Base-by-base conservation (phyloP, 2,329 filamentous ascomycete species). In the Neopestalotiopsis sp. region DNA sequence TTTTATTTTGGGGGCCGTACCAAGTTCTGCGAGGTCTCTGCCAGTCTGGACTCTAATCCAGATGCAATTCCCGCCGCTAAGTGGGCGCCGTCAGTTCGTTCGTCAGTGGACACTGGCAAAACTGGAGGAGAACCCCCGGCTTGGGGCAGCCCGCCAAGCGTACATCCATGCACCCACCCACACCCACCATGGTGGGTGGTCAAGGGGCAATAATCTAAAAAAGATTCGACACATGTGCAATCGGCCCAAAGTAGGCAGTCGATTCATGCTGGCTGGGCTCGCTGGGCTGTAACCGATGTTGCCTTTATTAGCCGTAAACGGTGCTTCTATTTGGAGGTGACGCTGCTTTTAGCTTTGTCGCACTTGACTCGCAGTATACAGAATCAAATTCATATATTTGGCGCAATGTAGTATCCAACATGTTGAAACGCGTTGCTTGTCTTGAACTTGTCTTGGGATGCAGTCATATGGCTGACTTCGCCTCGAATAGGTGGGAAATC, bases 231-330 rank as follows among this genome's bases (percentile, higher is more conserved):
- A 28, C 24, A 28, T 28, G 24, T 28, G 24, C 57, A 30, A 30
- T 52, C 64, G 68, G 69, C 65, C 69, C 64, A 67, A 69, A 66
- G 34, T 58, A 59, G 45, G 45, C 45, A 52, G 45, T 52, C 45
- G 45, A 52, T 52, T 52, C 45, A 52, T 52, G 45, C 45, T 28
- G 24, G 24, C 24, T 28, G 24, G 24, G 24, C 24, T 28, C 3
- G 24, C 24, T 28, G 24, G 24, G 24, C 24, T 20, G n/a, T 52
- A 52, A 17, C 45, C 45, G 45, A 52, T n/a, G 45, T 52, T 52
- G 45, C 45, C 45, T 24, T 52, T 52, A 7, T 38, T 38, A 38
- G 34, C 45, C n/a, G 6, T 17, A 52, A 24, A 52, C 9, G 45
- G 45, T 52, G 45, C 34, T 10, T 38, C 6, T 3, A 38, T 38